Base-by-base conservation (phyloP, 2,329 filamentous ascomycete species). In the Nemania diffusa region DNA sequence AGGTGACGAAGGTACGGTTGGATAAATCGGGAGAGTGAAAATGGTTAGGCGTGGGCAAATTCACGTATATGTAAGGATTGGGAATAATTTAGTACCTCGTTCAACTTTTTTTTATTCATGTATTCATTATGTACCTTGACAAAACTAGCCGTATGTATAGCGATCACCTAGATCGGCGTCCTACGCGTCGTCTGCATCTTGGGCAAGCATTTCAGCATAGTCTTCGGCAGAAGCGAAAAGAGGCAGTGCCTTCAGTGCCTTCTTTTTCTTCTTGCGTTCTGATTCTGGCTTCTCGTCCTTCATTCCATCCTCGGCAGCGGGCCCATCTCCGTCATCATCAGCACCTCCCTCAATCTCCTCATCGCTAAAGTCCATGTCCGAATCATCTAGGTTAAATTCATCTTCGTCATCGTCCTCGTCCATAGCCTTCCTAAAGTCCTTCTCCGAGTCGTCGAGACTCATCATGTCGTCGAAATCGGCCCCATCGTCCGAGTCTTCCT, bases 181-280 rank as follows among this genome's bases (percentile, higher is more conserved):
- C 64, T 72, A 75, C 24, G 72, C 52, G 29, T 67, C 81, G 20
- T 89, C 89, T 69, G 90, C 89, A 58, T 96, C 92, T 70, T 88
- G 87, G 3, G 85, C 92, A 78, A 97, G 81, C 81, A 97, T 85
- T 74, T 91, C 92, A 17, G 94, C 95, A 79, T 98, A 99, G 78
- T 98, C 96, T 62, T 98, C 96, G 34, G 87, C 91, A 34, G 93
- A 97, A 22, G 97, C 96, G 83, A 99, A 99, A 40, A 90, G 97
- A 6, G 96, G 96, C 73, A 99, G 83, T 71, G 89, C 89, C 86
- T 94, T 97, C 79, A 98, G 84, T 83, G 93, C 93, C 85, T 91
- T 93, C 82, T 87, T 90, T 82, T 92, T 92, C 78, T 88, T 86
- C 73, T 84, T 85, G 78, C 72, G 68, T 75, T 77, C 76, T 2